Percentiles rank a stretch among this genome's conserved stretches.
Evolutionary conservation across 1,284 basidiomycete species (phyloP).

Genomic region (Phellinidium pouzarii): DNA sequence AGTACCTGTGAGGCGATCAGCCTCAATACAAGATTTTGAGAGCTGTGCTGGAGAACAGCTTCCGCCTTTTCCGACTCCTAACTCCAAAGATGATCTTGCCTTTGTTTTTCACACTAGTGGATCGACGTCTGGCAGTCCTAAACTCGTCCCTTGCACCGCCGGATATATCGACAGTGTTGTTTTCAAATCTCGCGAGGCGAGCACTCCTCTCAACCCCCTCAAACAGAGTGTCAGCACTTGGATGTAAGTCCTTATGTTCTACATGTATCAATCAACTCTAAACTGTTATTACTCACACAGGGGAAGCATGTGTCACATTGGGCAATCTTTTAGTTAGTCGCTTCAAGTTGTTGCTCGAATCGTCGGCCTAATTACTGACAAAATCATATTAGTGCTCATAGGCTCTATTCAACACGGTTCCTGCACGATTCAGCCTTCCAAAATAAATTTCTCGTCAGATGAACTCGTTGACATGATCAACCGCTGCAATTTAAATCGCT

Average conservation of each 20-base stretch:
- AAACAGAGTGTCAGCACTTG: slow-evolving; percentile 61
- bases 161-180: slow-evolving; percentile 53
- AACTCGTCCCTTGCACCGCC: slow-evolving; percentile 61
- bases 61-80: slow-evolving; percentile 36
- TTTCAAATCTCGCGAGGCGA: slow-evolving; percentile 48
- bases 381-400: slow-evolving; percentile 46
- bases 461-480: slow-evolving; percentile 67
- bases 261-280: slow-evolving; percentile 15
- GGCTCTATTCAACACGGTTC: slow-evolving; percentile 62
- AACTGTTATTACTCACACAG: slow-evolving; percentile 33
- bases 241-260: slow-evolving; percentile 42
- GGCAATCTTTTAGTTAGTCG: slow-evolving; percentile 55
- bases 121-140: slow-evolving; percentile 68
- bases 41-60: slow-evolving; percentile 32
- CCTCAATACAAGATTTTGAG: slow-evolving; percentile 34
- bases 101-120: slow-evolving; percentile 73
- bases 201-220: slow-evolving; percentile 37
- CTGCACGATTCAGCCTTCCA: slow-evolving; percentile 63
- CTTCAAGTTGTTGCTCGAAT: slow-evolving; percentile 15
- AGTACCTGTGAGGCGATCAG: slow-evolving; percentile 40
- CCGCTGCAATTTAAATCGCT: slow-evolving; percentile 57
- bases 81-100: slow-evolving; percentile 39
- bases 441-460: slow-evolving; percentile 54
- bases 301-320: slow-evolving; percentile 69
- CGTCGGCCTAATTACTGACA: slow-evolving; percentile 16